Evolutionary conservation across 352 stramenopile species (phyloP), one percentile per base, ranked within the genome.

Genomic region (Elongisporangium anandrum): DNA sequence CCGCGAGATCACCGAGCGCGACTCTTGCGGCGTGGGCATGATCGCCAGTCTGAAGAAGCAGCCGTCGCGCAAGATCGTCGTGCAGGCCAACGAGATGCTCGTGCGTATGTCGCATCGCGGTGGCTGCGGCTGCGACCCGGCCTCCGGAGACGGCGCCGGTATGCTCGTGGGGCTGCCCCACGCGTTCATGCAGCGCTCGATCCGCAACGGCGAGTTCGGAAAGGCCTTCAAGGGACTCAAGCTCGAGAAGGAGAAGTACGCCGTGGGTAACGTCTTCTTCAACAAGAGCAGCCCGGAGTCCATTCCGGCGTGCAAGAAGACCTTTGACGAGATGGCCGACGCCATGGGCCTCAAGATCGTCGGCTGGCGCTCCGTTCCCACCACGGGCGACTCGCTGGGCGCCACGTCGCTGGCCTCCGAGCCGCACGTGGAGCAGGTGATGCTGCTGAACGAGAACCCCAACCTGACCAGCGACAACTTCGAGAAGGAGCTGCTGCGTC

Each of bases 91-190:
- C 77, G 92, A 98, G 70, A 99, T 99, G 95, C 85, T 99, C 26
- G 89, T 98, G 61, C 87, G 95, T 26, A 99, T 99, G 95, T 95
- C 87, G 50, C 96, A 99, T 79, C 78, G 96, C 54, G 81, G 95
- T 50, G 95, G 94, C 56, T 98, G 95, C 63, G 96, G 95, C 52
- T 99, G 95, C 66, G 96, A 98, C 70, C 94, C 96, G 13, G 94
- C 93, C 55, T 97, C 90, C 21, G 95, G 95, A 50, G 92, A 98
- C 70, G 91, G 71, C 50, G 75, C 74, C 48, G 96, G 96, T 65
- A 98, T 99, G 84, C 76, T 99, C n/a, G 94, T 98, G 50, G 94
- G 88, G 47, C 88, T 99, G 68, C 96, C 96, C 0, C 93, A 99
- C 68, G 77, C 77, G n/a, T 99, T 99, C 69, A 87, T 99, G 66